phyloP scores from a whole-genome alignment of 768 basidiomycete species.

The Russula sp. region DNA sequence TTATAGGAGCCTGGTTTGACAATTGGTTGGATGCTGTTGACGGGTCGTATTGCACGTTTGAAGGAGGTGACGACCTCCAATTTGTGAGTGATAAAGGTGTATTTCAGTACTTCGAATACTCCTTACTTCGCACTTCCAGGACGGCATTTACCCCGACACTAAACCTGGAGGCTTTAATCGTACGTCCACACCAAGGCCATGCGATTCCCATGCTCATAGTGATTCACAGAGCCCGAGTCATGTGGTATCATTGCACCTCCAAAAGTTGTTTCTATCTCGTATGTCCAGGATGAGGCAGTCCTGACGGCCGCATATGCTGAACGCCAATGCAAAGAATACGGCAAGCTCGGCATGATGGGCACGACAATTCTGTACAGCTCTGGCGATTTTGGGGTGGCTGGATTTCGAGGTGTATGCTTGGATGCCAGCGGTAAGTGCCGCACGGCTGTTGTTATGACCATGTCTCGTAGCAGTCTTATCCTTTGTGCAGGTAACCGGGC shows the following conservation, averaged over 20 bases:
- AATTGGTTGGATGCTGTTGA: conserved; percentile 26
- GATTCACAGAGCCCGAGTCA: conserved; percentile 29
- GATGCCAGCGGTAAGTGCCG: conserved; percentile 26
- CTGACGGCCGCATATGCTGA: conserved; percentile 33
- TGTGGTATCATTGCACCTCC: conserved; percentile 36
- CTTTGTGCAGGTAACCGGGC: conserved; percentile 15
- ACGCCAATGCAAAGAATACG: conserved; percentile 43
- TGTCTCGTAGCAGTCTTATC: neutral
- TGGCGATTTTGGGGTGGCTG: conserved; percentile 43
- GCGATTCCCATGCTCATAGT: neutral
- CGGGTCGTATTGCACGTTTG: conserved; percentile 16
- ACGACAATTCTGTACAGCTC: conserved; percentile 40
- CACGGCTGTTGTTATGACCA: neutral
- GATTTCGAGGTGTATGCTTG: conserved; percentile 32
- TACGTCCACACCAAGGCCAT: conserved; percentile 24
- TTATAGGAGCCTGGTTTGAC: conserved; percentile 17
- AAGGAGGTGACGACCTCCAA: conserved; percentile 14
- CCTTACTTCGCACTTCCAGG: conserved; percentile 3
- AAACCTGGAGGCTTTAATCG: conserved; percentile 29
- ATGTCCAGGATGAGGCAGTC: conserved; percentile 33
- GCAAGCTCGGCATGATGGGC: conserved; percentile 40
- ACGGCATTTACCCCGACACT: conserved; percentile 37
- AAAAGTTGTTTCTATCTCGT: conserved; percentile 40
- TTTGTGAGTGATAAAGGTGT: neutral
- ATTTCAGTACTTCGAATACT: neutral